phyloP scores from a whole-genome alignment of 2,329 filamentous ascomycete genomes.

The Colletotrichum orbiculare region DNA sequence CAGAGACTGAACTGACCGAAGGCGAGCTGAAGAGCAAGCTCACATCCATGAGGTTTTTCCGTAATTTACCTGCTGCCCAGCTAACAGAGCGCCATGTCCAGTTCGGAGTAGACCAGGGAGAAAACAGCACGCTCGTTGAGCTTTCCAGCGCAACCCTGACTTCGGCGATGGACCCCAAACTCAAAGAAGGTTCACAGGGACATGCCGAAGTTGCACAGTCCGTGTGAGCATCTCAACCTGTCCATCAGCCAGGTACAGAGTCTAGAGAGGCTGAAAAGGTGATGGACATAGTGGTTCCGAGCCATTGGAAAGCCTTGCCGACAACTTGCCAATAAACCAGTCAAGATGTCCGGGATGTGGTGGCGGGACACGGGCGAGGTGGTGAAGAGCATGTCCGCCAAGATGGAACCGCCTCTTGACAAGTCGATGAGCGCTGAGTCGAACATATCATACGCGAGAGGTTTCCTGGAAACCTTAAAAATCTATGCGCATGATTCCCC shows the following conservation, averaged over 20 bases:
- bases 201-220: slow-evolving; percentile 1
- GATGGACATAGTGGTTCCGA: neutral
- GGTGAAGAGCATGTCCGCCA: slow-evolving; percentile 18
- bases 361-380: neutral
- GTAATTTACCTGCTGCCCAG: no score
- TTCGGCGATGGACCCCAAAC: slow-evolving; percentile 1
- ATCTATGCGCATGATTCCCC: slow-evolving; percentile 27
- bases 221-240: neutral
- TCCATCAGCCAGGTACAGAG: neutral
- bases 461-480: slow-evolving; percentile 34
- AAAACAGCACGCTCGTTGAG: no score
- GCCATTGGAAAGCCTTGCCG: neutral
- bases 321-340: neutral
- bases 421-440: slow-evolving; percentile 20
- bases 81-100: no score
- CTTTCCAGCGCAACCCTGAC: neutral
- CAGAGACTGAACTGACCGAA: no score
- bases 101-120: no score
- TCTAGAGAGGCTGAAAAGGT: neutral
- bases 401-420: slow-evolving; percentile 5
- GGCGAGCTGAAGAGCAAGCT: no score
- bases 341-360: neutral
- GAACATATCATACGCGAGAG: slow-evolving; percentile 26
- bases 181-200: slow-evolving; percentile 13
- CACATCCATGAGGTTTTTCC: no score